Evolutionary conservation across 768 basidiomycete species (phyloP).

Genomic region (Tremella fuciformis): DNA sequence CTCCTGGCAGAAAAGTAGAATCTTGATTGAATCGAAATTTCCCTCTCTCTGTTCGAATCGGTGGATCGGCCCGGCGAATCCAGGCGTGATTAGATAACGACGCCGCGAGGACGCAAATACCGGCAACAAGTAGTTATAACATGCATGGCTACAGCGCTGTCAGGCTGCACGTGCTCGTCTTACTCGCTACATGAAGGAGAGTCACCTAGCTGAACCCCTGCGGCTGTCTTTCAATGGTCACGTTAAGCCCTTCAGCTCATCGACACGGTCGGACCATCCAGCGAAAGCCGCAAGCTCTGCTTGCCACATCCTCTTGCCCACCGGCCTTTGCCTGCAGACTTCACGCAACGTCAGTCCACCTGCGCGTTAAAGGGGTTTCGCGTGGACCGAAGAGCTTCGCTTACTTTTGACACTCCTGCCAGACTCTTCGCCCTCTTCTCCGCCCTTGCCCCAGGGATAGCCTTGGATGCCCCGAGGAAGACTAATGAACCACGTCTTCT

Average conservation of each 20-base stretch:
- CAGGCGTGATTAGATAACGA: too few relatives aligned
- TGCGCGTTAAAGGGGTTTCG: neutral
- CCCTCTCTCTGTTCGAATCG: too few relatives aligned
- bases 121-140: too few relatives aligned
- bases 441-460: slow-evolving; percentile 34
- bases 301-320: slow-evolving; percentile 17
- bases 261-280: slow-evolving; percentile 27
- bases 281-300: slow-evolving; percentile 20
- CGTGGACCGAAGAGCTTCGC: slow-evolving; percentile 7
- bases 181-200: too few relatives aligned
- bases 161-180: too few relatives aligned
- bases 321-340: slow-evolving; percentile 23
- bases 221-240: neutral
- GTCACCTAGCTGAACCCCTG: neutral
- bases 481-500: slow-evolving; percentile 42
- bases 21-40: too few relatives aligned
- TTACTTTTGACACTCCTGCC: slow-evolving; percentile 44
- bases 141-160: too few relatives aligned
- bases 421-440: slow-evolving; percentile 38
- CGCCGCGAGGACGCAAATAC: too few relatives aligned
- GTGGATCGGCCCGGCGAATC: too few relatives aligned
- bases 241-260: slow-evolving; percentile 6
- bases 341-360: slow-evolving; percentile 31
- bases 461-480: slow-evolving; percentile 32
- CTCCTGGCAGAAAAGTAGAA: too few relatives aligned